These are phyloP conservation scores for Penicillium sp. DNA, from an alignment of 2,329 filamentous ascomycete species.

Conservation along the genomic window DNA sequence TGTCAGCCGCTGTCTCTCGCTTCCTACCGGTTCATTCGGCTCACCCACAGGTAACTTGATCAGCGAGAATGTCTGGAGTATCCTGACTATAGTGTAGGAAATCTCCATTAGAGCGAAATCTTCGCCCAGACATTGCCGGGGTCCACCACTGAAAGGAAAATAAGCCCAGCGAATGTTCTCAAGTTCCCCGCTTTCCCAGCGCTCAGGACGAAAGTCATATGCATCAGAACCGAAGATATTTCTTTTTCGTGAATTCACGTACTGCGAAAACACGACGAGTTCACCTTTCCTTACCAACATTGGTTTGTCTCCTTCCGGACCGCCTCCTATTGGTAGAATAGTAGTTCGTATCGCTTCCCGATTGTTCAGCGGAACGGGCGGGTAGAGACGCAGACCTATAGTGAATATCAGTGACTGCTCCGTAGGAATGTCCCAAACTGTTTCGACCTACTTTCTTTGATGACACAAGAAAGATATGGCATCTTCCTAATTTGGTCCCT, in stretches of 20 bases:
- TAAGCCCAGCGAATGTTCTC: conserved; percentile 26
- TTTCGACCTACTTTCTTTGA: conserved; percentile 44
- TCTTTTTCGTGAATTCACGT: conserved; percentile 43
- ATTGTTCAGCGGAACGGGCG: conserved; percentile 38
- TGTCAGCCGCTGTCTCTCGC: conserved; percentile 21
- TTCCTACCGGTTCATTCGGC: conserved; percentile 1
- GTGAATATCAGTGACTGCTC: too few species aligned
- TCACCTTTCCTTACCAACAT: conserved; percentile 27
- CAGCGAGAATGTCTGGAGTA: background rate
- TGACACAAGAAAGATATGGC: conserved; percentile 47
- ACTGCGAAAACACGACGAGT: conserved; percentile 22
- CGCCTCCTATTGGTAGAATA: conserved; percentile 48
- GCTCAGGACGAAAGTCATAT: conserved; percentile 21
- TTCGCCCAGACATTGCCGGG: conserved; percentile 24
- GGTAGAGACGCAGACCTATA: conserved; percentile 35
- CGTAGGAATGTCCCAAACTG: too few species aligned
- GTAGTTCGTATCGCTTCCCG: conserved; percentile 34
- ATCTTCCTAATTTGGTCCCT: conserved; percentile 34
- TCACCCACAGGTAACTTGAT: background rate
- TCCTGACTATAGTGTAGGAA: conserved; percentile 16
- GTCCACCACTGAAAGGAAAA: conserved; percentile 30
- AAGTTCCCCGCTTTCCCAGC: conserved; percentile 25
- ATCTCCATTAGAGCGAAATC: conserved; percentile 20
- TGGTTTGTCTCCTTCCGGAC: conserved; percentile 45
- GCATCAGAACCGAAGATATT: conserved; percentile 23